Evolutionary conservation across 2,329 filamentous ascomycete genomes (phyloP), one percentile per base, ranked within the genome.

Genomic region (Venturiaceae sp.): DNA sequence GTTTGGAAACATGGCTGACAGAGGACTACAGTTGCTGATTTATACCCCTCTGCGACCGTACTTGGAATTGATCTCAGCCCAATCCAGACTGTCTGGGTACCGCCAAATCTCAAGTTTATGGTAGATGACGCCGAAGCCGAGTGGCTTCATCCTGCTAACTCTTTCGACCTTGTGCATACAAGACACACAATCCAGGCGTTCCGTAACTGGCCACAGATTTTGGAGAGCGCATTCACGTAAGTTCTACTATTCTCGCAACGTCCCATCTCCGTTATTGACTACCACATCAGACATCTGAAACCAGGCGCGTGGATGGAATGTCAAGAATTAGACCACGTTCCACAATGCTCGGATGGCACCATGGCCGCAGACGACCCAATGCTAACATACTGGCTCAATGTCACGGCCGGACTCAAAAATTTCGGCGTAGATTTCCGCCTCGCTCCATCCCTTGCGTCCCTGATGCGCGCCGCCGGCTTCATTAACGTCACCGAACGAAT

Each of bases 151-250:
- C 46, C 46, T 16, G 21, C 21, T 5, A 26, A 78, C 55, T 68
- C 67, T 11, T 84, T 82, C 64, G 83, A 86, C 66, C 79, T 80
- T 63, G 79, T 86, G 74, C 75, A 80, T 75, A 66, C 77, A 66
- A 65, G 78, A 63, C 65, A 79, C 72, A 74, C 82, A 75, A 66
- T 76, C 62, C 76, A 77, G 33, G 76, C 78, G 13, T 74, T 87
- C 53, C 73, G 75, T 11, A 74, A 86, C 63, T 83, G 82, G 68
- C 68, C 69, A 2, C 70, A 71, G 13, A 71, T 85, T 58, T 67
- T 83, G 23, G 67, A 75, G 30, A 74, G 77, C 34, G 72, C 81
- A 7, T 77, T 80, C 57, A 68, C 75, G 61, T 72, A 62, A 8
- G 57, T 53, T 16, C 9, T 23, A 11, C 23, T 11, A 9, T 9